Evolutionary conservation across 192 early-diverging fungal genomes (phyloP).

Genomic region (Cladochytrium replicatum): DNA sequence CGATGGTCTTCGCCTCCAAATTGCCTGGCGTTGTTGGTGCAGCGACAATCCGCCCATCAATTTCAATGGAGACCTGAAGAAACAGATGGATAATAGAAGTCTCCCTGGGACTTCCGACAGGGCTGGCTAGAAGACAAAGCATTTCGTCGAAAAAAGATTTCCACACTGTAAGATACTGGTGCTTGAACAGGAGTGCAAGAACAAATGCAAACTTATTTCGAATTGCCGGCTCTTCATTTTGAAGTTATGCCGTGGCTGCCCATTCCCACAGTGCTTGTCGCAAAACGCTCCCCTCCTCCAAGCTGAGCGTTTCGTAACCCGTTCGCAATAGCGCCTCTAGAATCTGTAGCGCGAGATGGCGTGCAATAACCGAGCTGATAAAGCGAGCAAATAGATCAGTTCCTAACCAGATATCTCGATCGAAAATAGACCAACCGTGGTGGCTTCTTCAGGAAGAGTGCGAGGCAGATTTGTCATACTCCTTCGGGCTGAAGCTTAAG

Average conservation of each 20-base stretch:
- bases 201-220: slow-evolving; percentile 81
- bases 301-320: slow-evolving; percentile 28
- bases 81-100: slow-evolving; percentile 60
- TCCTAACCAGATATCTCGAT: background rate
- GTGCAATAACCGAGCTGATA: slow-evolving; percentile 62
- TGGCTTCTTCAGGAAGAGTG: slow-evolving; percentile 66
- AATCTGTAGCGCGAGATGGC: slow-evolving; percentile 75
- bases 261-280: slow-evolving; percentile 27
- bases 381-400: slow-evolving; percentile 7
- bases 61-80: slow-evolving; percentile 61
- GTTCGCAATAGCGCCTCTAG: slow-evolving; percentile 60
- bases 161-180: slow-evolving; percentile 79
- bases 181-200: slow-evolving; percentile 68
- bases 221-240: slow-evolving; percentile 25
- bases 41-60: slow-evolving; percentile 82
- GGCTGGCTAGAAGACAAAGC: slow-evolving; percentile 42
- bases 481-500: slow-evolving; percentile 67
- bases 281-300: slow-evolving; percentile 17
- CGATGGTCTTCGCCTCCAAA: no score
- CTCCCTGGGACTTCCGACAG: slow-evolving; percentile 11
- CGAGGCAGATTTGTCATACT: slow-evolving; percentile 76
- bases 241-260: slow-evolving; percentile 18
- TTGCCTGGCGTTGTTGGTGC: slow-evolving; percentile 66
- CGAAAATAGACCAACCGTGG: slow-evolving; percentile 43
- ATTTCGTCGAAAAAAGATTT: slow-evolving; percentile 80